A percentile compares a stretch with the other conserved stretches of the same genome.
Conservation (phyloP, 805 yeast species). For the Candida insectorum region DNA sequence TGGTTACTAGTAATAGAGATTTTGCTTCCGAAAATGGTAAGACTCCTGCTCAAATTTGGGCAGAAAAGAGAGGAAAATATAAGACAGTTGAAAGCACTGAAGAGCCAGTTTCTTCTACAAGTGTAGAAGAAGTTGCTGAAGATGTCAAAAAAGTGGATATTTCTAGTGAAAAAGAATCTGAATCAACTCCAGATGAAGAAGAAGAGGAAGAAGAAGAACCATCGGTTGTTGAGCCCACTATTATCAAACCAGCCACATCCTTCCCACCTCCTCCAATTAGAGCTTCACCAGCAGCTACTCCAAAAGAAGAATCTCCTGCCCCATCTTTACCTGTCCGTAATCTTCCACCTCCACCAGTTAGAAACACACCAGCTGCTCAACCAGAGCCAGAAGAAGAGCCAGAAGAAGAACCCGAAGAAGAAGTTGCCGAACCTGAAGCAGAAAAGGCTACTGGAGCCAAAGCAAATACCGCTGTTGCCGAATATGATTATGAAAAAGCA, state of each 20-base stretch:
- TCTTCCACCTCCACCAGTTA: conserved; percentile 9
- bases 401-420: conserved; percentile 7
- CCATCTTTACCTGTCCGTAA: conserved; percentile 13
- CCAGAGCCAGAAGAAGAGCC: conserved; percentile 9
- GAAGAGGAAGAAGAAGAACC: conserved; percentile 7
- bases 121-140: conserved; percentile 15
- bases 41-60: conserved; percentile 96
- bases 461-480: conserved; percentile 61
- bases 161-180: conserved; percentile 1
- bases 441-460: conserved; percentile 7
- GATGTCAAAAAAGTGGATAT: conserved; percentile 7
- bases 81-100: conserved; percentile 34
- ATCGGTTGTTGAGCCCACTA: conserved; percentile 10
- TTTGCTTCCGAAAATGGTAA: conserved; percentile 73
- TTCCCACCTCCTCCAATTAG: conserved; percentile 19
- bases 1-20: conserved; percentile 58
- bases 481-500: conserved; percentile 72
- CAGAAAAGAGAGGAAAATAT: conserved; percentile 76
- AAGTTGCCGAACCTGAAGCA: conserved; percentile 10
- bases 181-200: conserved; percentile 2
- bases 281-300: conserved; percentile 3
- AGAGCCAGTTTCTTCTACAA: conserved; percentile 21
- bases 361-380: conserved; percentile 4
- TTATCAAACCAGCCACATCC: conserved; percentile 6
- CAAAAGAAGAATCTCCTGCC: too few species aligned